Evolutionary conservation across 2,329 filamentous ascomycete species (phyloP), one percentile per base, ranked within the genome.

Genomic region (Penicillium sp.): DNA sequence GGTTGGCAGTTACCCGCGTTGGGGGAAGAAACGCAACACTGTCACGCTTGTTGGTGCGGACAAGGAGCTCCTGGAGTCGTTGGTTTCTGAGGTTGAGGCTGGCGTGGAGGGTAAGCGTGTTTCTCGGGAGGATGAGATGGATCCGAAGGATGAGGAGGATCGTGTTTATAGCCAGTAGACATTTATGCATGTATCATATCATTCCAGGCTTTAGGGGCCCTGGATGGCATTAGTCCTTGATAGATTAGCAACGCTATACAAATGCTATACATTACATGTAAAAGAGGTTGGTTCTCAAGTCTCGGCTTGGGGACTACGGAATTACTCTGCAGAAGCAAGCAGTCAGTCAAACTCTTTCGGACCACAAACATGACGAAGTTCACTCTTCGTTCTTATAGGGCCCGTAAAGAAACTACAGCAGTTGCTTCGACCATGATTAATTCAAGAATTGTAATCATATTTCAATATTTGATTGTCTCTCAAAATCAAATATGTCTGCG

Each of bases 1-100:
- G 76, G 91, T 97, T 13, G 94, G 94, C 40, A 96, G 90, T 72
- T 97, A 99, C 73, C 94, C 94, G 29, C 80, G 91, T 49, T 97
- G 92, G 91, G 90, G 89, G 4, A 93, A 90, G 79, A 84, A 85
- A 65, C 81, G 81, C 57, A 97, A 97, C 72, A 94, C 91, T 0
- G 91, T 97, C 41, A 97, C 93, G 9, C 78, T 99, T 46, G 92
- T 97, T 13, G 85, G 80, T 13, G 85, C 84, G 59, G 89, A 97
- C 67, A 78, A 82, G 60, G 86, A 83, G 20, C 93, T 84, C 62
- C 82, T 97, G 68, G 90, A 96, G 69, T 86, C 84, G 44, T 73
- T 97, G 55, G 83, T 95, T 12, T 75, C 81, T 0, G 91, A 96
- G 68, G 90, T 96, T 3, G 84, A 90, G 67, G 76, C 84, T 68